Base-by-base conservation (phyloP, 768 basidiomycete genomes). In the Russula emetica region DNA sequence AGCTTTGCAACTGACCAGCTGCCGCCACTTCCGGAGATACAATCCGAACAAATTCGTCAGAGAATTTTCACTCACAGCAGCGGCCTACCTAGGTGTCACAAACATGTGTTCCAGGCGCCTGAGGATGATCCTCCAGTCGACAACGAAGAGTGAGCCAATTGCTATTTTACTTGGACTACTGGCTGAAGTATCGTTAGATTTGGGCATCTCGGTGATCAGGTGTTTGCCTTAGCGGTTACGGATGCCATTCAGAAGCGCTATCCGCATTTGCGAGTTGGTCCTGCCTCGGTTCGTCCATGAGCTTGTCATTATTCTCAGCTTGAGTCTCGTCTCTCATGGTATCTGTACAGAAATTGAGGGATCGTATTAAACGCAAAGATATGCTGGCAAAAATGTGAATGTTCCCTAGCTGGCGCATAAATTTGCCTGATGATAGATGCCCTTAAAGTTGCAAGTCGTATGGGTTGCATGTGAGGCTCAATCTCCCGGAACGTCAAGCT, bases 171-270 rank as follows among this genome's bases (percentile, higher is more conserved):
- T 11, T 20, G 20, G 45, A 1, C 20, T 11, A 30, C 22, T 49
- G 6, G n/a, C 53, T 55, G 18, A 50, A 14, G 30, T 32, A 24
- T 9, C 38, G 18, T 24, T 34, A 64, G 63, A 44, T 55, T 60
- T 18, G 38, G 36, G 22, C 53, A 55, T 18, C 55, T 64, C 34
- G 63, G 63, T 22, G 63, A 59, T 55, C 58, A 38, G 40, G 63
- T 58, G 2, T 36, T 64, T 16, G 45, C 34, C 26, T 30, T 64
- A 20, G 63, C 45, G 4, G 32, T 55, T 8, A 64, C 63, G 13
- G 63, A 64, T 47, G 44, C 54, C 2, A 64, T 64, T 26, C 63
- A 59, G 22, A 2, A 5, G 1, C 63, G 16, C 18, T 49, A 55
- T n/a, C 63, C 63, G 14, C 4, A 16, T 14, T 26, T 64, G 13